Conservation (phyloP, 768 basidiomycete species). For the Glaciozyma martinii region DNA sequence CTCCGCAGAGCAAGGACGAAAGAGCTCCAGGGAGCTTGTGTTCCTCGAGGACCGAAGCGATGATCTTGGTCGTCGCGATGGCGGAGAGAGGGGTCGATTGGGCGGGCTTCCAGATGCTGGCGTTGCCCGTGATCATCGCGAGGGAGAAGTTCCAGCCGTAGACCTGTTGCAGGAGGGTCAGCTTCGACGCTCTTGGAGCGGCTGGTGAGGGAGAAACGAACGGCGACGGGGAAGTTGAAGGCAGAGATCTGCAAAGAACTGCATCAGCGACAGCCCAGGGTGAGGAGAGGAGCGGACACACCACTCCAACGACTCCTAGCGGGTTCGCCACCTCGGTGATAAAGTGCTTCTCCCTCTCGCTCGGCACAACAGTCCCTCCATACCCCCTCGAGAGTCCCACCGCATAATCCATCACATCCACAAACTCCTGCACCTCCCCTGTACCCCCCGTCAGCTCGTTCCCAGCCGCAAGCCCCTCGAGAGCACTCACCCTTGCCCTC, state of each 20-base stretch:
- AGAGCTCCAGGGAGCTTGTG: constrained; percentile 78
- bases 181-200: not conserved
- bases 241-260: constrained; percentile 53
- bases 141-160: constrained; percentile 72
- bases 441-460: not conserved
- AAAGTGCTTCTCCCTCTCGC: constrained; percentile 27
- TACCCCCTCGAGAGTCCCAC: constrained; percentile 25
- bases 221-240: constrained; percentile 93
- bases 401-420: constrained; percentile 30
- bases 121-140: constrained; percentile 80
- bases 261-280: not conserved
- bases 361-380: constrained; percentile 20
- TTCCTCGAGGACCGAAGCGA: constrained; percentile 66
- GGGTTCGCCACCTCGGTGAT: constrained; percentile 70
- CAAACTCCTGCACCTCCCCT: constrained; percentile 32
- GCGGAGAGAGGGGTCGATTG: constrained; percentile 64
- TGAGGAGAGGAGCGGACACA: not conserved
- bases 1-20: constrained; percentile 73
- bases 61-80: constrained; percentile 81
- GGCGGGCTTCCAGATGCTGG: constrained; percentile 91
- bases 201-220: constrained; percentile 44
- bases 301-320: constrained; percentile 52
- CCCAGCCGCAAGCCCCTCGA: constrained; percentile 7
- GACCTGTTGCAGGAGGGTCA: not conserved
- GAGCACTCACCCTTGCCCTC: constrained; percentile 82